Percentiles rank a stretch among this genome's conserved stretches.
Conservation (phyloP, 257 asterid species). For the Scutellaria galericulata region DNA sequence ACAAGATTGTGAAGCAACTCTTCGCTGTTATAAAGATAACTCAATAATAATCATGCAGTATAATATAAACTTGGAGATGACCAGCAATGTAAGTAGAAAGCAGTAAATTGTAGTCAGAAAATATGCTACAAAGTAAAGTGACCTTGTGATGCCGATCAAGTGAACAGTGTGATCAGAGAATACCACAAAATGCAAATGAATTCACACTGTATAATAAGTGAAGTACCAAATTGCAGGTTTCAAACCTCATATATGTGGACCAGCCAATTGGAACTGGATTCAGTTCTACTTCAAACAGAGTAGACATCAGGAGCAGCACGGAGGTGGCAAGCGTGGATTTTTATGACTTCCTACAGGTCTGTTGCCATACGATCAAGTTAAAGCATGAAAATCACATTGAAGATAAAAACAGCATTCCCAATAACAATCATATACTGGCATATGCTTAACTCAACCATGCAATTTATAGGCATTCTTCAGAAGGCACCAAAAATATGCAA, state of each 20-base stretch:
- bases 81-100: background rate
- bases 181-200: background rate
- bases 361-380: background rate
- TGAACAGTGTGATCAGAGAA: background rate
- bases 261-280: conserved; percentile 46
- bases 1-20: background rate
- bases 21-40: background rate
- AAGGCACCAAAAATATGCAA: conserved; percentile 36
- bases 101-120: background rate
- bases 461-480: conserved; percentile 42
- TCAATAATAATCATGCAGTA: background rate
- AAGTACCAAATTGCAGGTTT: conserved; percentile 27
- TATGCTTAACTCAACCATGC: conserved; percentile 10
- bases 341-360: conserved; percentile 43
- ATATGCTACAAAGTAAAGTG: background rate
- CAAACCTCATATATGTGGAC: conserved; percentile 43
- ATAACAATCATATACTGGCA: background rate
- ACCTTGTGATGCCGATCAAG: background rate
- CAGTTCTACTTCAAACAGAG: conserved; percentile 23
- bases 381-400: background rate
- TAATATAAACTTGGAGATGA: background rate
- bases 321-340: conserved; percentile 37
- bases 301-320: conserved; percentile 28
- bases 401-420: background rate
- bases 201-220: background rate